Evolutionary conservation across 495 filamentous ascomycete genomes (phyloP).

Genomic region (Cryomyces minteri): DNA sequence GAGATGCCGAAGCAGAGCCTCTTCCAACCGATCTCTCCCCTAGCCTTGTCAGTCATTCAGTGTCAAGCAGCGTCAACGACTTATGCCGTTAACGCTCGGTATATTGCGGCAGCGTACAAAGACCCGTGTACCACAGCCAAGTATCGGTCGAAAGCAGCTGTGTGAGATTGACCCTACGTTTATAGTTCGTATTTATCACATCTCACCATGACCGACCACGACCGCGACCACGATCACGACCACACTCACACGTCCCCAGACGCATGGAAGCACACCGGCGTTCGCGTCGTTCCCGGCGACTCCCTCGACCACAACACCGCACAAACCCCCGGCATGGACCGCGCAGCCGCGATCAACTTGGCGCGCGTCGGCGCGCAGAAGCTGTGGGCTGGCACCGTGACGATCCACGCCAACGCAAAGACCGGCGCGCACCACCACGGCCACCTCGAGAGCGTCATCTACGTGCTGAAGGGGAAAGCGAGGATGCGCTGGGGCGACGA

Average conservation of each 20-base stretch:
- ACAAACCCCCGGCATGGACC: conserved; percentile 19
- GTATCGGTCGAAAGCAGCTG: too few species aligned
- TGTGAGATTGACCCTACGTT: too few species aligned
- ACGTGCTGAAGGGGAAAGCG: conserved; percentile 20
- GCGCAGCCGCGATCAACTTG: conserved; percentile 20
- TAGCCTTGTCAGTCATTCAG: too few species aligned
- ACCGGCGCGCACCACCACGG: conserved; percentile 24
- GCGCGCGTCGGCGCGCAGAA: conserved; percentile 21
- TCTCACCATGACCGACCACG: too few species aligned
- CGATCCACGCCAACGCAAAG: conserved; percentile 21
- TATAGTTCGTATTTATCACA: too few species aligned
- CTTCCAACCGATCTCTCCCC: too few species aligned
- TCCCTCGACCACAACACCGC: conserved; percentile 18
- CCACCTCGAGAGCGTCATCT: conserved; percentile 22
- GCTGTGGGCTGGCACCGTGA: conserved; percentile 23
- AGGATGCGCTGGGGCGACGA: conserved; percentile 23
- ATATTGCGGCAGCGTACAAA: too few species aligned
- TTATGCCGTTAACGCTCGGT: too few species aligned
- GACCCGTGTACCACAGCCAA: too few species aligned
- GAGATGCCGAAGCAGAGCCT: too few species aligned
- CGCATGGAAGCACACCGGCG: conserved; percentile 18
- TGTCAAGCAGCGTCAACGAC: too few species aligned
- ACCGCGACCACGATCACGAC: background rate
- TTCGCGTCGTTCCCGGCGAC: conserved; percentile 19
- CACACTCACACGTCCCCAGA: conserved; percentile 2